These are phyloP conservation scores for Fraxinus velutina DNA, from an alignment of 305 asterid genomes.

Conservation along the genomic window DNA sequence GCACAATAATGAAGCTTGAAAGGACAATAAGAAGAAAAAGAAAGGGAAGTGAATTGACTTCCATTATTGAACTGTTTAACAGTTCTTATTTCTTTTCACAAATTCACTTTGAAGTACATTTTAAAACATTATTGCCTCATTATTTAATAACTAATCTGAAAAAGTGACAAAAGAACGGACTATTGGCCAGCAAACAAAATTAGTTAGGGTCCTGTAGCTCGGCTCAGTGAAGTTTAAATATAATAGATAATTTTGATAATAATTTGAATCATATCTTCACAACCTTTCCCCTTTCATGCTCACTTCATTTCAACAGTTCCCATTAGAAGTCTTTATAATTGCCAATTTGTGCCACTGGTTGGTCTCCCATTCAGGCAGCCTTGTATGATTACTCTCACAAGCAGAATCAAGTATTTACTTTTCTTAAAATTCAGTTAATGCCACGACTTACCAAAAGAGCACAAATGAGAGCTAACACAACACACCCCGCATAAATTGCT, in stretches of 20 bases:
- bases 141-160: not conserved
- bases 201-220: not conserved
- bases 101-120: not conserved
- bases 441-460: conserved; percentile 70
- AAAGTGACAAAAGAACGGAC: not conserved
- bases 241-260: not conserved
- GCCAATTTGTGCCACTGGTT: not conserved
- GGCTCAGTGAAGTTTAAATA: not conserved
- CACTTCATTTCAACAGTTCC: not conserved
- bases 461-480: conserved; percentile 74
- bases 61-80: not conserved
- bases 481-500: conserved; percentile 63
- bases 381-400: not conserved
- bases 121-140: not conserved
- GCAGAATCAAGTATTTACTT: not conserved
- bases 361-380: not conserved
- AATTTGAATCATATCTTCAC: not conserved
- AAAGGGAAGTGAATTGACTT: not conserved
- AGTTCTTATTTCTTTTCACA: not conserved
- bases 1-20: not conserved
- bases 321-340: not conserved
- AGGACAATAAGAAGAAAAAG: not conserved
- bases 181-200: not conserved
- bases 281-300: not conserved
- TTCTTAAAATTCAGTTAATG: conserved; percentile 11